Evolutionary conservation across 2,329 filamentous ascomycete species (phyloP).

Genomic region (Sclerotinia minor): DNA sequence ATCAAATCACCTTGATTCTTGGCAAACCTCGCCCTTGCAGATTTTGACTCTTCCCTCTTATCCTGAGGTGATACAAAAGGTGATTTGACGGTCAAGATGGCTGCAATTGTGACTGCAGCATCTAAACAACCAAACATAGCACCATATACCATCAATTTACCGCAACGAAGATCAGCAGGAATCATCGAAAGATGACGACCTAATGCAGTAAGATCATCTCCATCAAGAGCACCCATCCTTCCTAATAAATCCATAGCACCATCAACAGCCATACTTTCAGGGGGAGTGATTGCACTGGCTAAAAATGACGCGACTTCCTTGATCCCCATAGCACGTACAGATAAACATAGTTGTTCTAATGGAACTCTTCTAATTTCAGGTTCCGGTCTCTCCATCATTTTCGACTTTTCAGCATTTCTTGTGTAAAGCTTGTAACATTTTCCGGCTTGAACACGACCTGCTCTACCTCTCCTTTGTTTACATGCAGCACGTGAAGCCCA

Average conservation of each 20-base stretch:
- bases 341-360: conserved; percentile 89
- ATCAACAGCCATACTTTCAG: conserved; percentile 80
- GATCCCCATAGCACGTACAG: conserved; percentile 93
- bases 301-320: conserved; percentile 79
- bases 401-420: conserved; percentile 71
- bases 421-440: conserved; percentile 97
- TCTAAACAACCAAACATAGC: conserved; percentile 92
- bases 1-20: conserved; percentile 81
- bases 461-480: conserved; percentile 90
- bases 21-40: conserved; percentile 72
- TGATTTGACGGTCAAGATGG: conserved; percentile 84
- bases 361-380: conserved; percentile 93
- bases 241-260: conserved; percentile 76
- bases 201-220: conserved; percentile 82
- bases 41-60: conserved; percentile 77
- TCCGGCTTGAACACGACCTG: conserved; percentile 87
- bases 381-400: conserved; percentile 86
- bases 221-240: conserved; percentile 86
- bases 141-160: conserved; percentile 93
- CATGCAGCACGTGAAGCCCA: conserved; percentile 94
- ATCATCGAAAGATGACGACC: conserved; percentile 94
- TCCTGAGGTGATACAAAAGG: conserved; percentile 85
- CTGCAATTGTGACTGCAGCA: conserved; percentile 82
- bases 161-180: conserved; percentile 86
- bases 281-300: conserved; percentile 83